Percentiles rank a stretch among this genome's conserved stretches.
Conservation (phyloP, 164 flowering plant genomes). For the Santalum album region DNA sequence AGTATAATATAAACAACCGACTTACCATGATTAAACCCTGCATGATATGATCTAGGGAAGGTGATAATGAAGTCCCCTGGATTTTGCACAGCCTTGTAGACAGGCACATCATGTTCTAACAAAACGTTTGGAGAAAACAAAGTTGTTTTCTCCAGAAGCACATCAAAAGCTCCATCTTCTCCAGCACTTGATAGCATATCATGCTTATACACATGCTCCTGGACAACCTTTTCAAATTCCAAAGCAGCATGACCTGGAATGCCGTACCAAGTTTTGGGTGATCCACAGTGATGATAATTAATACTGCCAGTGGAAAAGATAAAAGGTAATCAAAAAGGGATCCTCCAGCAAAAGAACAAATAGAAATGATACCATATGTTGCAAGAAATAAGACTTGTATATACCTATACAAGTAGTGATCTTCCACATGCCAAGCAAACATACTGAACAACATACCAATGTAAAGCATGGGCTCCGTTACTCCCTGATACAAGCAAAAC, state of each 20-base stretch:
- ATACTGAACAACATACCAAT: conserved; percentile 97
- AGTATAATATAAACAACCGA: neutral
- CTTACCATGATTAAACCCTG: conserved; percentile 98
- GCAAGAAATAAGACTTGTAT: neutral
- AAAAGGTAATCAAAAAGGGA: neutral
- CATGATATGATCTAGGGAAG: conserved; percentile 96
- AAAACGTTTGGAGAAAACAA: conserved; percentile 86
- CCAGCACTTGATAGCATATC: conserved; percentile 69
- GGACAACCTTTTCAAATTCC: conserved; percentile 84
- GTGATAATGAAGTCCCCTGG: conserved; percentile 94
- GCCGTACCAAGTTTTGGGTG: conserved; percentile 99
- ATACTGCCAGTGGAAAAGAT: conserved; percentile 42
- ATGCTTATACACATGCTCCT: conserved; percentile 64
- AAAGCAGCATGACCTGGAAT: conserved; percentile 88
- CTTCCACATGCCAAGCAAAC: conserved; percentile 99
- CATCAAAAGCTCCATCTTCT: conserved; percentile 90
- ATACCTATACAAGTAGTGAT: conserved; percentile 95
- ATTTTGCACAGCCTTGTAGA: conserved; percentile 83
- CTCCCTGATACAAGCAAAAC: conserved; percentile 70
- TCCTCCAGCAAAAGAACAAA: neutral
- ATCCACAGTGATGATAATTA: conserved; percentile 96
- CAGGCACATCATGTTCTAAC: conserved; percentile 70
- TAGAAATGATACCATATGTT: neutral
- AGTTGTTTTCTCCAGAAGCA: conserved; percentile 91
- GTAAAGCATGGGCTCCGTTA: conserved; percentile 98